Conservation (phyloP, 2,329 filamentous ascomycete genomes). For the Pestalotiopsis sp. region DNA sequence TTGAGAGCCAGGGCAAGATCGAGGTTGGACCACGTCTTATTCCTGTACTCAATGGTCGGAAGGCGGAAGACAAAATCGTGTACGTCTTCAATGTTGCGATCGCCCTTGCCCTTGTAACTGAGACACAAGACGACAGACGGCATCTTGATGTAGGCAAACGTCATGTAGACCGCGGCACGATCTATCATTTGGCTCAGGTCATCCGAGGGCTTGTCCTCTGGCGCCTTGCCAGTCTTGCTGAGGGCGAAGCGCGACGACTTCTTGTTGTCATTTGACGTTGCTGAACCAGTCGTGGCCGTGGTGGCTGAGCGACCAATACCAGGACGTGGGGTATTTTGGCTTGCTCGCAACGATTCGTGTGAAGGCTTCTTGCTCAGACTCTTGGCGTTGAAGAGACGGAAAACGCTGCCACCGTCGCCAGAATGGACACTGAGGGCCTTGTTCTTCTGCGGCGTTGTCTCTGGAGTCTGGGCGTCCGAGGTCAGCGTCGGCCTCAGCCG, state of each 20-base stretch:
- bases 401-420: slow-evolving; percentile 46
- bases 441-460: slow-evolving; percentile 37
- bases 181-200: slow-evolving; percentile 97
- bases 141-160: slow-evolving; percentile 91
- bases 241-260: slow-evolving; percentile 59
- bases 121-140: slow-evolving; percentile 93
- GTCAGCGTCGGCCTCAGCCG: slow-evolving; percentile 82
- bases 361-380: slow-evolving; percentile 55
- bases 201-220: slow-evolving; percentile 72
- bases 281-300: slow-evolving; percentile 29
- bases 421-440: slow-evolving; percentile 54
- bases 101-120: slow-evolving; percentile 94
- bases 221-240: slow-evolving; percentile 48
- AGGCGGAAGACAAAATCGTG: slow-evolving; percentile 97
- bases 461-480: slow-evolving; percentile 46
- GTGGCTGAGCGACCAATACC: slow-evolving; percentile 51
- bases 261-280: slow-evolving; percentile 40
- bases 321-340: slow-evolving; percentile 38
- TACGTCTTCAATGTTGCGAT: slow-evolving; percentile 94
- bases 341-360: slow-evolving; percentile 55
- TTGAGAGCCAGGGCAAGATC: slow-evolving; percentile 92
- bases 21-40: slow-evolving; percentile 99
- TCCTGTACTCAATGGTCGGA: slow-evolving; percentile 91
- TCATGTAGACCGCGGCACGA: slow-evolving; percentile 96
- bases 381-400: slow-evolving; percentile 56